Base-by-base conservation (phyloP, 352 stramenopile species). In the Aphanomyces invadans region DNA sequence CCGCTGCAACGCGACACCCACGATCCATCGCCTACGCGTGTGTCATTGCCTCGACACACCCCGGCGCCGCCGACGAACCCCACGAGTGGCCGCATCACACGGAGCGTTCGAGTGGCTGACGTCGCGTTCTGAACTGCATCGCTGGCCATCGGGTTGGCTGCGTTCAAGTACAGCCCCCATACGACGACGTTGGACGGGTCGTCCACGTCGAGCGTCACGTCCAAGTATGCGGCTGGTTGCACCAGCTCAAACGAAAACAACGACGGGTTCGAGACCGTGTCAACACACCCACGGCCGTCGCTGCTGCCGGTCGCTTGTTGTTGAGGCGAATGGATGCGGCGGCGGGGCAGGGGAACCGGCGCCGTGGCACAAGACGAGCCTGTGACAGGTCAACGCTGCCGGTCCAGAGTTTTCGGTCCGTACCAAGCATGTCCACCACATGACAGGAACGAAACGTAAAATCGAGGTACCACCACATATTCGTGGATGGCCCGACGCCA, bases 391-490 rank as follows among this genome's bases (percentile, higher is more conserved):
- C n/a, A n/a, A 17, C 23, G 49, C 49, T n/a, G n/a, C n/a, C n/a
- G n/a, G n/a, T 56, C 28, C 28, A n/a, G 10, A n/a, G 28, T 10
- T 56, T 19, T 10, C 28, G 10, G 21, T 56, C n/a, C 29, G 15
- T 1, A 65, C 60, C 49, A 12, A 49, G 10, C 10, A 19, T 10
- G 46, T 57, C 60, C n/a, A 46, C 31, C 25, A 59, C 42, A 12
- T 39, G 9, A 26, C 60, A 67, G 15, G 28, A 12, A 21, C 9
- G 23, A 45, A 57, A 67, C 4, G 21, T 49, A 42, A 67, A 67
- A 31, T 67, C 60, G 31, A 67, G 36, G 42, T 49, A 67, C 39
- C 42, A 67, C 60, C 60, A 67, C 60, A 67, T 67, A 19, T 33
- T 49, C 1, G n/a, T 23, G 3, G 60, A 67, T 10, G 60, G 60